phyloP scores from a whole-genome alignment of 169 alveolate genomes.

The Cyclospora cayetanensis region DNA sequence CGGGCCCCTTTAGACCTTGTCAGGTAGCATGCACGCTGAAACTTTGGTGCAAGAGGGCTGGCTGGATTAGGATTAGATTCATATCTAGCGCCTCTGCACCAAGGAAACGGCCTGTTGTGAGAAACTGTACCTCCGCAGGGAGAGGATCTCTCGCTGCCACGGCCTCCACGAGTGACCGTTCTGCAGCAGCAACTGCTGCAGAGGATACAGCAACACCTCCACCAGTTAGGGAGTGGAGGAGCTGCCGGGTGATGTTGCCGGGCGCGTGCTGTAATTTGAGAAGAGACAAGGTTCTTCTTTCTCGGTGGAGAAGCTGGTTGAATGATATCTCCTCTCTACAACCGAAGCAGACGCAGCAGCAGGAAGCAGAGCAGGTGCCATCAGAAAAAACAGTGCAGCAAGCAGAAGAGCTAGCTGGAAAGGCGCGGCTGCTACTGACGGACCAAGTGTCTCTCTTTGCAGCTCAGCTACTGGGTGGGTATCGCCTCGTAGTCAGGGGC shows the following conservation, averaged over 20 bases:
- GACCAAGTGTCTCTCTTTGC: not conserved
- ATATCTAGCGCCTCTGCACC: not conserved
- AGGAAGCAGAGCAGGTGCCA: conserved; percentile 2
- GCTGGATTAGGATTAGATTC: not conserved
- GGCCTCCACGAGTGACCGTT: not conserved
- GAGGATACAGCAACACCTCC: not conserved
- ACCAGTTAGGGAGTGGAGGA: not conserved
- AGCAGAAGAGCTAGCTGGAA: not conserved
- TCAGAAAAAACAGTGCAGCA: not conserved
- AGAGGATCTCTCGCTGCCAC: not conserved
- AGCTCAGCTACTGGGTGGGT: not conserved
- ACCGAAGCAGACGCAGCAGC: conserved; percentile 38
- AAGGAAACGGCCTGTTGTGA: not conserved
- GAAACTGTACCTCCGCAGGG: not conserved
- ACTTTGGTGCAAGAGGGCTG: too few species aligned
- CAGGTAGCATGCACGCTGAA: too few species aligned
- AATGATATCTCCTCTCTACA: not conserved
- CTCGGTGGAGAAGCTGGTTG: conserved; percentile 1
- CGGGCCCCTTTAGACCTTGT: not conserved
- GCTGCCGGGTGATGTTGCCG: conserved; percentile 12
- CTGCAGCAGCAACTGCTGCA: conserved; percentile 40
- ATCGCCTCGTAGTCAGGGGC: not conserved
- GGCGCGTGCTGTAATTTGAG: not conserved
- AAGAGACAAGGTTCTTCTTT: not conserved
- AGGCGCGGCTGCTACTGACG: not conserved